Evolutionary conservation across 2,329 filamentous ascomycete species (phyloP).

Genomic region (Pseudogymnoascus sp.): DNA sequence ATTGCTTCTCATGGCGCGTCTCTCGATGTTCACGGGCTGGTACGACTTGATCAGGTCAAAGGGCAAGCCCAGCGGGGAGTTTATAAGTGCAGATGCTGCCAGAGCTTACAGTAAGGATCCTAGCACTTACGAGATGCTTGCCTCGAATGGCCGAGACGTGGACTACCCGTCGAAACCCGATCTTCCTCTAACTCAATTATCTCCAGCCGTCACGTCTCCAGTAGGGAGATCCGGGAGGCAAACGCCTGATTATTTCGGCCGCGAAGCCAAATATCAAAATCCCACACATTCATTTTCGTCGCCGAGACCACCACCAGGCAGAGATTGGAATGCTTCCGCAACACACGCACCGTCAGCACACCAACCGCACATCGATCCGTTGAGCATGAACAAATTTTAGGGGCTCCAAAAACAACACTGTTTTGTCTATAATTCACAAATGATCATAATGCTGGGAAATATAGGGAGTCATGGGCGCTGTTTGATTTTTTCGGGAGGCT

Average conservation of each 20-base stretch:
- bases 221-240: slow-evolving; percentile 23
- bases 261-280: slow-evolving; percentile 38
- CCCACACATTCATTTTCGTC: slow-evolving; percentile 41
- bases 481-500: slow-evolving; percentile 4
- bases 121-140: slow-evolving; percentile 76
- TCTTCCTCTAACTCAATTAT: slow-evolving; percentile 20
- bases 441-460: slow-evolving; percentile 4
- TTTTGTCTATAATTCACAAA: slow-evolving; percentile 6
- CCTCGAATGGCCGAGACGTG: slow-evolving; percentile 37
- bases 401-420: background rate
- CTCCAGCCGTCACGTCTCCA: slow-evolving; percentile 14
- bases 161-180: slow-evolving; percentile 24
- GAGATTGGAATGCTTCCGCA: slow-evolving; percentile 20
- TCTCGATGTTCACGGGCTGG: slow-evolving; percentile 84
- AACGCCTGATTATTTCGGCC: slow-evolving; percentile 33
- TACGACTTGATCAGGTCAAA: slow-evolving; percentile 49
- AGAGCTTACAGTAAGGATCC: slow-evolving; percentile 48
- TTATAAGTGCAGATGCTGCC: slow-evolving; percentile 78
- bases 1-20: slow-evolving; percentile 70
- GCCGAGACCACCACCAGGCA: slow-evolving; percentile 33
- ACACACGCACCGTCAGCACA: slow-evolving; percentile 19
- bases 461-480: background rate
- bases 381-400: slow-evolving; percentile 26
- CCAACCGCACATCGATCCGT: slow-evolving; percentile 22
- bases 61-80: slow-evolving; percentile 59